A percentile compares a stretch with the other conserved stretches of the same genome.
Conservation (phyloP, 139 green algal genomes). For the Chlorella sp. region DNA sequence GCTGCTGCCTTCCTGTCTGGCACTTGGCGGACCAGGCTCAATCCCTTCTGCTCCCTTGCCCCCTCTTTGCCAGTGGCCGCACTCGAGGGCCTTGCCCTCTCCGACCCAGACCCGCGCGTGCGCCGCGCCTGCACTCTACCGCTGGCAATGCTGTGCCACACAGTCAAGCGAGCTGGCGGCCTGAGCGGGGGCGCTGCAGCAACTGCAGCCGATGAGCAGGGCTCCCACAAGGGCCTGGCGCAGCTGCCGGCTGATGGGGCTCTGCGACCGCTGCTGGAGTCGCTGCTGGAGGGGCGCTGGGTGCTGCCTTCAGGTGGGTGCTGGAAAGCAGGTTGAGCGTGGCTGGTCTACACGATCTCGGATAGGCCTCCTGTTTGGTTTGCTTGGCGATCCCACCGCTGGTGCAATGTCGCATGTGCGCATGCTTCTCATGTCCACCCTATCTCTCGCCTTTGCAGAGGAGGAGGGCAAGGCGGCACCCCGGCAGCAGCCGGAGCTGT, state of each 20-base stretch:
- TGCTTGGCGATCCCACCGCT: background rate
- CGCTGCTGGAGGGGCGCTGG: slow-evolving; percentile 20
- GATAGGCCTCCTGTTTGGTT: background rate
- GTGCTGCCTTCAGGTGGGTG: background rate
- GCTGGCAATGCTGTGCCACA: slow-evolving; percentile 17
- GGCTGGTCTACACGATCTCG: too few relatives aligned
- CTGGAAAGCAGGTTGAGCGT: background rate
- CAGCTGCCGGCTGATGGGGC: slow-evolving; percentile 23
- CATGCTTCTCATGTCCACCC: background rate
- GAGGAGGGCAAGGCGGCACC: background rate
- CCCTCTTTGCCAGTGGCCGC: background rate
- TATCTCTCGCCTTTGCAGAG: background rate
- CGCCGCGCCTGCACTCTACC: background rate
- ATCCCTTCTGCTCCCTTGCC: background rate
- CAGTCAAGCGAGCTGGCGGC: background rate
- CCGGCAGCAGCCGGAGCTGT: background rate
- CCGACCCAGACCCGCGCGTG: background rate
- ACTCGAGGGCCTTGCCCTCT: slow-evolving; percentile 6
- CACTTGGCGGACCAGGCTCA: too few relatives aligned
- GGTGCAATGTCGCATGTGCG: background rate
- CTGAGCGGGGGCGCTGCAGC: background rate
- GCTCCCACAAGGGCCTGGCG: background rate
- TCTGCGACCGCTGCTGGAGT: slow-evolving; percentile 30
- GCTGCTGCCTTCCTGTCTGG: too few relatives aligned
- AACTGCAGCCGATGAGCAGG: background rate